A percentile compares a stretch with the other conserved stretches of the same genome.
Conservation (phyloP, 1,284 basidiomycete genomes). For the Ceraceosorus bombacis region DNA sequence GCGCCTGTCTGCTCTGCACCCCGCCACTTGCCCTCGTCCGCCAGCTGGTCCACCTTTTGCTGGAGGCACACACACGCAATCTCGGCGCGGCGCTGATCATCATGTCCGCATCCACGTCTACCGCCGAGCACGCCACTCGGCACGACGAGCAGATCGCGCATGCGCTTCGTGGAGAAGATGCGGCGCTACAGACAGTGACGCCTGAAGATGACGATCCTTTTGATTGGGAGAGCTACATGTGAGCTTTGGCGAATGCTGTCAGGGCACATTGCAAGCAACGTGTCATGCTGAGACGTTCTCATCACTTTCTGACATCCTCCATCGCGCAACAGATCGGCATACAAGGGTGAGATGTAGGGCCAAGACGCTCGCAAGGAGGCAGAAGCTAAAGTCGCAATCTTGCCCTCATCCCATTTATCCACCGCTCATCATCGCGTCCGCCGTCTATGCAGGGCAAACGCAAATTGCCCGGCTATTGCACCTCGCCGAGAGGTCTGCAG, state of each 20-base stretch:
- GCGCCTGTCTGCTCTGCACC: too few species aligned
- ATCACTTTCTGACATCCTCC: neutral
- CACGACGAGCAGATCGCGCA: too few species aligned
- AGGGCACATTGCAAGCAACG: neutral
- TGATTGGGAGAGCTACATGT: constrained; percentile 40
- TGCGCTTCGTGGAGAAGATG: too few species aligned
- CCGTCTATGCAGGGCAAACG: constrained; percentile 11
- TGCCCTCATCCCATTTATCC: neutral
- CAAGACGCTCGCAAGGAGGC: neutral
- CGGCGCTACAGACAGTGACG: too few species aligned
- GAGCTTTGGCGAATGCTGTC: neutral
- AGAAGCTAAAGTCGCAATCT: neutral
- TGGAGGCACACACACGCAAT: too few species aligned
- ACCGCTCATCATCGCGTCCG: neutral
- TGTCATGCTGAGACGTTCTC: neutral
- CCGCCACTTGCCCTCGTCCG: too few species aligned
- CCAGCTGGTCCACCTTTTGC: too few species aligned
- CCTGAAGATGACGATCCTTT: constrained; percentile 19
- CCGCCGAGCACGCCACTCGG: too few species aligned
- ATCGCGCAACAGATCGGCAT: constrained; percentile 11
- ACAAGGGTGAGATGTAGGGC: constrained; percentile 14
- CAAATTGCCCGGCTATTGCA: constrained; percentile 23
- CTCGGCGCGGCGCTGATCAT: too few species aligned
- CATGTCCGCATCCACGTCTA: too few species aligned
- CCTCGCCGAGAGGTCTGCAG: constrained; percentile 21